Conservation (phyloP, 441 rosid species). For the Brassica balearica region DNA sequence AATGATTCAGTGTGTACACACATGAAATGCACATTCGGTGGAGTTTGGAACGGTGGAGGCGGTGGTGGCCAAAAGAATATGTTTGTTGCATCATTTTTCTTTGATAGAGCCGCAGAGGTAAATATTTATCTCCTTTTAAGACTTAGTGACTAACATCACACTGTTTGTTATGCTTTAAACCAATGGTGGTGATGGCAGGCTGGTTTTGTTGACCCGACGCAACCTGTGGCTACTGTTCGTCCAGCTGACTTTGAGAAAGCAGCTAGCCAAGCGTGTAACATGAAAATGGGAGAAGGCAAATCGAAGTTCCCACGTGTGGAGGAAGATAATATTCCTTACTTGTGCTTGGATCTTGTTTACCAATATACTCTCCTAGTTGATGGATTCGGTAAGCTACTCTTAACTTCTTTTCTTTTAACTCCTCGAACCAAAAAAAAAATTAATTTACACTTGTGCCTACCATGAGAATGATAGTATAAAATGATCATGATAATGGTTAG, state of each 20-base stretch:
- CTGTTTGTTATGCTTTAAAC: neutral
- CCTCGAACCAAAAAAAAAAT: neutral
- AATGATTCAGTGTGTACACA: constrained; percentile 80
- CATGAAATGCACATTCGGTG: constrained; percentile 94
- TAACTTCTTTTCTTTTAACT: neutral
- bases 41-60: constrained; percentile 98
- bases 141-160: neutral
- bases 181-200: constrained; percentile 55
- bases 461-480: neutral
- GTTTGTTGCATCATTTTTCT: constrained; percentile 95
- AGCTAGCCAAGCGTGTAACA: constrained; percentile 85
- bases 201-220: constrained; percentile 66
- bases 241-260: constrained; percentile 78
- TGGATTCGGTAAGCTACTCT: constrained; percentile 81
- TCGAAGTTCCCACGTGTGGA: constrained; percentile 59
- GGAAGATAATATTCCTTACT: constrained; percentile 66
- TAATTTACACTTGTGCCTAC: neutral
- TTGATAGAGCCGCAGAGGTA: constrained; percentile 98
- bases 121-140: neutral
- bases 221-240: constrained; percentile 74
- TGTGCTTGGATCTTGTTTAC: constrained; percentile 97
- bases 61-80: constrained; percentile 94
- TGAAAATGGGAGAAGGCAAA: constrained; percentile 69
- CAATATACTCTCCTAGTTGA: constrained; percentile 84
- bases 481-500: neutral